Conservation (phyloP, 257 asterid species). For the Capsicum rhomboideum region DNA sequence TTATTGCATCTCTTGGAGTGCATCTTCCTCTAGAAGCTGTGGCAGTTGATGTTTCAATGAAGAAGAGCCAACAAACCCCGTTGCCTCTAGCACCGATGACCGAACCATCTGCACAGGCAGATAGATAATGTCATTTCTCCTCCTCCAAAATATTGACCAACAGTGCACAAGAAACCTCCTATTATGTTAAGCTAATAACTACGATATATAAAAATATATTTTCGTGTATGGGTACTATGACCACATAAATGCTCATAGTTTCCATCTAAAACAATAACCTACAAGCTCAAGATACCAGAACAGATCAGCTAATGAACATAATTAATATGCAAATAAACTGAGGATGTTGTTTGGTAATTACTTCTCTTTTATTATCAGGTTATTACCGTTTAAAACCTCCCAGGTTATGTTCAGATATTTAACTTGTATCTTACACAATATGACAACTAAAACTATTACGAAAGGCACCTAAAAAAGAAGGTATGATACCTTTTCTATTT, state of each 20-base stretch:
- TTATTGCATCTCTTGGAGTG: constrained; percentile 39
- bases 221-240: neutral
- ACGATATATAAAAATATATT: neutral
- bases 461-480: neutral
- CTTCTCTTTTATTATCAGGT: neutral
- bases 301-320: neutral
- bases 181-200: neutral
- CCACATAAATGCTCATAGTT: neutral
- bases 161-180: neutral
- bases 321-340: neutral
- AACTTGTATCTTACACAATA: neutral
- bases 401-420: neutral
- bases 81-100: constrained; percentile 45
- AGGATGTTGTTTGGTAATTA: neutral
- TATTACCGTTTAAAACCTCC: neutral
- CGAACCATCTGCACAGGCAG: constrained; percentile 64
- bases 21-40: constrained; percentile 43
- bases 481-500: constrained; percentile 73
- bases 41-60: constrained; percentile 25
- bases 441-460: neutral
- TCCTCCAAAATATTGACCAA: neutral
- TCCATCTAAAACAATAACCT: neutral
- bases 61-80: constrained; percentile 37
- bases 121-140: neutral
- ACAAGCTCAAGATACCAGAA: neutral